Percentiles rank a stretch among this genome's conserved stretches.
Conservation (phyloP, 73 alveolate species). For the Blepharisma japonicum region DNA sequence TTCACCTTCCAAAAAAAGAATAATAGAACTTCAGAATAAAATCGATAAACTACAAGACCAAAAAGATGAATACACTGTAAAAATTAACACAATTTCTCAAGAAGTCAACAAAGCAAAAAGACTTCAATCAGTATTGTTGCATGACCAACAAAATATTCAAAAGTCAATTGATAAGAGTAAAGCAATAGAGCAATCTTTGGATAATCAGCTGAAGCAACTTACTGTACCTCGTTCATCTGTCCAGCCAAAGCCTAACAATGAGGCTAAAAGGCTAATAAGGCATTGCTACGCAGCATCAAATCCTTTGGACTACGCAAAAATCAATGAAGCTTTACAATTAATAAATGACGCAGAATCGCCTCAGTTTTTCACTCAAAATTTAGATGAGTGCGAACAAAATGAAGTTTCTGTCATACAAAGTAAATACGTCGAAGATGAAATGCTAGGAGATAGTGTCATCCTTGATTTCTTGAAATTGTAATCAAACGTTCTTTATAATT, state of each 20-base stretch:
- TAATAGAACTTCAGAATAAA: not conserved
- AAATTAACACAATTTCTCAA: conserved; percentile 16
- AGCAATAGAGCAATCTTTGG: not conserved
- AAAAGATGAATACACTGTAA: not conserved
- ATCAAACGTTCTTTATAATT: too few species aligned
- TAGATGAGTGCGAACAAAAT: too few species aligned
- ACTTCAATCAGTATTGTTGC: not conserved
- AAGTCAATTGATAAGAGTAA: not conserved
- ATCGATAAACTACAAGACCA: not conserved
- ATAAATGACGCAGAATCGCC: too few species aligned
- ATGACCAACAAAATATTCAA: not conserved
- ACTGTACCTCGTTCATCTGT: not conserved
- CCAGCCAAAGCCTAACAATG: not conserved
- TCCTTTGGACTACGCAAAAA: conserved; percentile 14
- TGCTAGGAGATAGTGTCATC: too few species aligned
- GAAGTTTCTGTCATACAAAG: too few species aligned
- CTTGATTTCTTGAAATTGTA: too few species aligned
- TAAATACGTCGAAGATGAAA: too few species aligned
- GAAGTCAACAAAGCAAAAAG: conserved; percentile 27
- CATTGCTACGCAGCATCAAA: not conserved
- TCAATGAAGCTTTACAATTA: not conserved
- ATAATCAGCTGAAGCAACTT: not conserved
- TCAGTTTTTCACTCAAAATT: too few species aligned
- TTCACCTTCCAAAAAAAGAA: not conserved
- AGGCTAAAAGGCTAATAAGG: not conserved